These are phyloP conservation scores for Aspergillus fijiensis DNA, from an alignment of 2,329 filamentous ascomycete species.

Conservation along the genomic window DNA sequence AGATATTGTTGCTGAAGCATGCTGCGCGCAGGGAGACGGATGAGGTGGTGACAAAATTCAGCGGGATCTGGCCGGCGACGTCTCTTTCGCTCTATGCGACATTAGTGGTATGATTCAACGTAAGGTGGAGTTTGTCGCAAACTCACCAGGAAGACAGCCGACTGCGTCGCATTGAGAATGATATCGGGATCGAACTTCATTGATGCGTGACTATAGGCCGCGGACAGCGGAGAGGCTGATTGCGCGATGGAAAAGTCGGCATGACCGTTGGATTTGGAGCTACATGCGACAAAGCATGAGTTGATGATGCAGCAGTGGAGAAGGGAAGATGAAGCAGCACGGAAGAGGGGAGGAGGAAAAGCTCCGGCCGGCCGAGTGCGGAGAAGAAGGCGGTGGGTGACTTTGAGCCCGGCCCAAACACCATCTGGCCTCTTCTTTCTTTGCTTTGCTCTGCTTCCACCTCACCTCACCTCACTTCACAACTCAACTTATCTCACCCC, in stretches of 20 bases:
- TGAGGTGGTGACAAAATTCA: conserved; percentile 61
- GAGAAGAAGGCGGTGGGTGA: conserved; percentile 19
- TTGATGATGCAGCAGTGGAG: neutral
- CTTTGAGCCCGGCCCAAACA: conserved; percentile 1
- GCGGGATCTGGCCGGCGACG: conserved; percentile 57
- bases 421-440: conserved; percentile 25
- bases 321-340: neutral
- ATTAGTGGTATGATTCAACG: conserved; percentile 11
- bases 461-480: no score
- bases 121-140: neutral
- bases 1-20: conserved; percentile 58
- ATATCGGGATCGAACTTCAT: conserved; percentile 42
- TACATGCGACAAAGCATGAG: neutral
- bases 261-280: conserved; percentile 8
- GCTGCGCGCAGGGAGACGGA: conserved; percentile 58
- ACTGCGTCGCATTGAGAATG: conserved; percentile 40
- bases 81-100: conserved; percentile 59
- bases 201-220: conserved; percentile 37
- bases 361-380: neutral
- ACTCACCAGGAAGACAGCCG: conserved; percentile 41
- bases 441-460: conserved; percentile 16
- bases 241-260: neutral
- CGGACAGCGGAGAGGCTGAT: conserved; percentile 6
- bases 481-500: conserved; percentile 12
- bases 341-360: neutral